These are phyloP conservation scores for Isabelozyma pseudorhagii DNA, from an alignment of 805 yeast species.

Conservation along the genomic window DNA sequence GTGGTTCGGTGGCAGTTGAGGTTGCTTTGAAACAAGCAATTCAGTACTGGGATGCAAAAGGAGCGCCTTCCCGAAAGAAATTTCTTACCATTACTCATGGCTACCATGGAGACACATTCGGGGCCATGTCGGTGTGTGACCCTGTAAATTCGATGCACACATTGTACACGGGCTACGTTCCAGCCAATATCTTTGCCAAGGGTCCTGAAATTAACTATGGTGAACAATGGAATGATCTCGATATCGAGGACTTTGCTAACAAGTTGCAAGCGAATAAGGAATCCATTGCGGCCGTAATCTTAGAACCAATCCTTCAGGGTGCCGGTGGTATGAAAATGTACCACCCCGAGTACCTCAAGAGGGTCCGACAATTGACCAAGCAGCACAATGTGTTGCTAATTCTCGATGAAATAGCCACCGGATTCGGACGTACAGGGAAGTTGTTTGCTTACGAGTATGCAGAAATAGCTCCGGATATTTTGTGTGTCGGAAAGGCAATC, in stretches of 20 bases:
- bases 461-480: constrained; percentile 45
- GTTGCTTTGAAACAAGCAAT: constrained; percentile 35
- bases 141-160: constrained; percentile 31
- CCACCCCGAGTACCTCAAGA: constrained; percentile 10
- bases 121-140: constrained; percentile 36
- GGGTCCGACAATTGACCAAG: constrained; percentile 27
- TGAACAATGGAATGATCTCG: constrained; percentile 13
- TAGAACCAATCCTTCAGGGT: constrained; percentile 36
- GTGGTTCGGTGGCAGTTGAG: constrained; percentile 30
- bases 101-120: constrained; percentile 38
- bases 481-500: constrained; percentile 47
- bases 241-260: constrained; percentile 17
- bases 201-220: constrained; percentile 15
- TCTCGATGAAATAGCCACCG: constrained; percentile 72
- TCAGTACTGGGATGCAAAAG: constrained; percentile 24
- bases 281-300: constrained; percentile 29
- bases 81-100: constrained; percentile 31
- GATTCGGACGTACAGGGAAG: constrained; percentile 52
- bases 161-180: constrained; percentile 22
- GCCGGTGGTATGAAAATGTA: constrained; percentile 37
- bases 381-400: constrained; percentile 56
- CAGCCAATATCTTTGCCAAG: constrained; percentile 17
- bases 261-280: constrained; percentile 22
- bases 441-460: constrained; percentile 47
- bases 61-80: constrained; percentile 17